phyloP scores from a whole-genome alignment of 139 green algal genomes.

The Microglena sp. region DNA sequence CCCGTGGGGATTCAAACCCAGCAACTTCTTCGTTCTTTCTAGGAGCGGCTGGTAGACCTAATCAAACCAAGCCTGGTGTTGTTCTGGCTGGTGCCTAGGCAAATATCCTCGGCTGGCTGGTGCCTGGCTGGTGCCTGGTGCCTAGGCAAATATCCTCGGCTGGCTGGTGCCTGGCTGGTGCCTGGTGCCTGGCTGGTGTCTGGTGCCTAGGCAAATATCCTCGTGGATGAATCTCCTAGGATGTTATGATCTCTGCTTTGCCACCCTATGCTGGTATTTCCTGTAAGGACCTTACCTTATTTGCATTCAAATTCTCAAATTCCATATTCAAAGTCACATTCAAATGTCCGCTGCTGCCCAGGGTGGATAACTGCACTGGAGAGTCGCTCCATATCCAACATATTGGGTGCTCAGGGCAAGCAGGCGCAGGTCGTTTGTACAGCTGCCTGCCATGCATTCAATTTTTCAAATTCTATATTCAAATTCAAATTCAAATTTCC shows the following conservation, averaged over 20 bases:
- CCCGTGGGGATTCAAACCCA: too few species aligned
- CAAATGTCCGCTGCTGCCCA: slow-evolving; percentile 8
- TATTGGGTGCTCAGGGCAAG: too few species aligned
- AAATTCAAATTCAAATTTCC: background rate
- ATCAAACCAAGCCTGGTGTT: too few species aligned
- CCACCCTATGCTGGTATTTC: background rate
- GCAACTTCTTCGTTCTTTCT: too few species aligned
- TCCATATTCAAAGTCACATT: too few species aligned
- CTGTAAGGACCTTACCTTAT: background rate
- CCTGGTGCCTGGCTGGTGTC: background rate
- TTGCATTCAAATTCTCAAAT: background rate
- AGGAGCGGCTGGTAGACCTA: too few species aligned
- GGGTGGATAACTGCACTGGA: slow-evolving; percentile 2
- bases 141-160: too few species aligned
- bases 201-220: background rate
- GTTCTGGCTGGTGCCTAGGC: too few species aligned
- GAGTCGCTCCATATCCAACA: slow-evolving; percentile 4
- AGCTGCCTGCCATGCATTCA: background rate
- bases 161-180: background rate
- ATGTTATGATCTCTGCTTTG: background rate
- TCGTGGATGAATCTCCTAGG: background rate
- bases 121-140: background rate
- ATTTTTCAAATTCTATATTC: background rate
- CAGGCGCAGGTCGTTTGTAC: background rate
- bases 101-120: too few species aligned